phyloP scores from a whole-genome alignment of 164 flowering plant species.

The Sedum album region DNA sequence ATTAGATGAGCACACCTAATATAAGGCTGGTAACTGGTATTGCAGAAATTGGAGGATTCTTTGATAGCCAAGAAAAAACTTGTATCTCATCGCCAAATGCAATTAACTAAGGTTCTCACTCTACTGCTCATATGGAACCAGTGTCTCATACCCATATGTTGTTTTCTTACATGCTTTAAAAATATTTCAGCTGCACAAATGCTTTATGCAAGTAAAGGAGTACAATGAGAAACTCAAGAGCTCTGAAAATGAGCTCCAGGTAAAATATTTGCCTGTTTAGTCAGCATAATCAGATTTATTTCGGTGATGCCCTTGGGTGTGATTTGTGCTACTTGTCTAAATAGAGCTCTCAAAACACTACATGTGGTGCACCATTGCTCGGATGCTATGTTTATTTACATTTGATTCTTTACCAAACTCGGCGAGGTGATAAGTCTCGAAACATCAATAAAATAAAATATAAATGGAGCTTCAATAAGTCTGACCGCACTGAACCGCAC shows the following conservation, averaged over 20 bases:
- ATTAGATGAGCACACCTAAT: constrained; percentile 1
- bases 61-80: constrained; percentile 47
- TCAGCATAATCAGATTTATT: neutral
- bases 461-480: too few relatives aligned
- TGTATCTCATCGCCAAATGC: constrained; percentile 42
- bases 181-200: constrained; percentile 51
- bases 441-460: too few relatives aligned
- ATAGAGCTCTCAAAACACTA: too few relatives aligned
- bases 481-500: too few relatives aligned
- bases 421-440: too few relatives aligned
- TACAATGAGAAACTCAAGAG: constrained; percentile 46
- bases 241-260: constrained; percentile 80
- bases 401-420: neutral
- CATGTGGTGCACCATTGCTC: neutral
- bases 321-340: neutral
- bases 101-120: constrained; percentile 50
- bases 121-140: neutral
- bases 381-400: neutral
- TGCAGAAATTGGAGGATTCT: constrained; percentile 67
- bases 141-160: neutral
- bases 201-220: constrained; percentile 55
- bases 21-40: constrained; percentile 12
- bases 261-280: constrained; percentile 8
- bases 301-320: neutral
- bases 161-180: neutral